These are phyloP conservation scores for Lactarius evosmus DNA, from an alignment of 768 basidiomycete species.

Conservation along the genomic window DNA sequence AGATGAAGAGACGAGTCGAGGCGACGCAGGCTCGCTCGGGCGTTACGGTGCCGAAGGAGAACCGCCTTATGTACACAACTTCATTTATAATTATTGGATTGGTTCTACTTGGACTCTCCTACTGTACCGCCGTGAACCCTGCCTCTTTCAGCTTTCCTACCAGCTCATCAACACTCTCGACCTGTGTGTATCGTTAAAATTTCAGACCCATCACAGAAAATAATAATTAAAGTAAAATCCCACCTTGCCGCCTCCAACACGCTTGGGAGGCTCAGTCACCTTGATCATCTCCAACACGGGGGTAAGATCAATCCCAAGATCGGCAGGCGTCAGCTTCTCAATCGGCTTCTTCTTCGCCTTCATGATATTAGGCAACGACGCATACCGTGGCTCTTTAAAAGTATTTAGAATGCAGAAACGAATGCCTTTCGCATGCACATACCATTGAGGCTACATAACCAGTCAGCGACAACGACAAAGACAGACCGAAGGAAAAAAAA, in stretches of 20 bases:
- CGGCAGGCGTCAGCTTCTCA: slow-evolving; percentile 73
- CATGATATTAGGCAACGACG: slow-evolving; percentile 96
- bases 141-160: slow-evolving; percentile 87
- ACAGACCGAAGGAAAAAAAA: background rate
- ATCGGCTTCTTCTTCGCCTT: slow-evolving; percentile 99
- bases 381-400: slow-evolving; percentile 94
- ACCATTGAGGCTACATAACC: slow-evolving; percentile 65
- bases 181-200: slow-evolving; percentile 37
- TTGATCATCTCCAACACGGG: slow-evolving; percentile 84
- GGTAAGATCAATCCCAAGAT: slow-evolving; percentile 79
- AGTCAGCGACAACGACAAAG: background rate
- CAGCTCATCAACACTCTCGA: slow-evolving; percentile 85
- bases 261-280: slow-evolving; percentile 84
- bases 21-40: background rate
- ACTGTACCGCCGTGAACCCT: slow-evolving; percentile 43
- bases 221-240: slow-evolving; percentile 18
- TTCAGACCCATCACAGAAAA: background rate
- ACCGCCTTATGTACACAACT: background rate
- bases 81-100: too few relatives aligned
- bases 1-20: background rate
- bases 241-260: slow-evolving; percentile 89
- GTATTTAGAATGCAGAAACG: too few relatives aligned
- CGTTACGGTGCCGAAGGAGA: background rate
- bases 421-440: too few relatives aligned
- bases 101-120: background rate